These are phyloP conservation scores for Fusarium domesticum DNA, from an alignment of 2,329 filamentous ascomycete genomes.

Conservation along the genomic window DNA sequence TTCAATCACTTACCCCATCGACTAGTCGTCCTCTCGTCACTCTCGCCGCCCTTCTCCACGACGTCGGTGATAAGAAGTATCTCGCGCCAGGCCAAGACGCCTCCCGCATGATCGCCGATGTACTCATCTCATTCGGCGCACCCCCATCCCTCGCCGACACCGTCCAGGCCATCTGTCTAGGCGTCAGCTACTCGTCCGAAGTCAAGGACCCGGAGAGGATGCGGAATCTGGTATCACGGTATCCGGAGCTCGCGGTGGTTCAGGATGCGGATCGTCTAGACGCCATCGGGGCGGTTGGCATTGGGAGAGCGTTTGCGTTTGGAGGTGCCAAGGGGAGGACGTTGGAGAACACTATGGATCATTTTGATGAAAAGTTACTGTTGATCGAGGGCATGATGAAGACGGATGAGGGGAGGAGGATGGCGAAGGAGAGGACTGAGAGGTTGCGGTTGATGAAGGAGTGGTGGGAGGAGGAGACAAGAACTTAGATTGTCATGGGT, in stretches of 20 bases:
- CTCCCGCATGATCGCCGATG: slow-evolving; percentile 51
- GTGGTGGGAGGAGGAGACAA: slow-evolving; percentile 58
- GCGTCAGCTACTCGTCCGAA: slow-evolving; percentile 78
- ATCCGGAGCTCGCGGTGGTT: slow-evolving; percentile 69
- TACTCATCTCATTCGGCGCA: slow-evolving; percentile 58
- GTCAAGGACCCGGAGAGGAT: slow-evolving; percentile 61
- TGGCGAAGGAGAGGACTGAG: slow-evolving; percentile 53
- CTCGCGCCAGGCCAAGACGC: slow-evolving; percentile 54
- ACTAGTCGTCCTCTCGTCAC: slow-evolving; percentile 51
- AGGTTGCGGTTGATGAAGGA: slow-evolving; percentile 51
- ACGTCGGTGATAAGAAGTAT: slow-evolving; percentile 87
- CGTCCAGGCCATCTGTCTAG: slow-evolving; percentile 69
- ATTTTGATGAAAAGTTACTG: slow-evolving; percentile 75
- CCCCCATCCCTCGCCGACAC: slow-evolving; percentile 55
- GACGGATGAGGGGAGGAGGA: slow-evolving; percentile 51
- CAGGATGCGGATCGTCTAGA: slow-evolving; percentile 94
- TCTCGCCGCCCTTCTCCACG: slow-evolving; percentile 76
- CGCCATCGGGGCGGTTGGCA: slow-evolving; percentile 81
- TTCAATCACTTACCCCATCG: slow-evolving; percentile 51
- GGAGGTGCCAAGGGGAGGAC: slow-evolving; percentile 61
- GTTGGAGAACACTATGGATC: slow-evolving; percentile 65
- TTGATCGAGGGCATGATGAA: slow-evolving; percentile 64
- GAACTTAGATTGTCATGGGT: slow-evolving; percentile 3
- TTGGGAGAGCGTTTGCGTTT: slow-evolving; percentile 64
- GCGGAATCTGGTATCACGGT: slow-evolving; percentile 54